Percentiles rank a stretch among this genome's conserved stretches.
These are phyloP conservation scores for Aristolochia fimbriata DNA, from an alignment of 164 flowering plant species.

Conservation along the genomic window DNA sequence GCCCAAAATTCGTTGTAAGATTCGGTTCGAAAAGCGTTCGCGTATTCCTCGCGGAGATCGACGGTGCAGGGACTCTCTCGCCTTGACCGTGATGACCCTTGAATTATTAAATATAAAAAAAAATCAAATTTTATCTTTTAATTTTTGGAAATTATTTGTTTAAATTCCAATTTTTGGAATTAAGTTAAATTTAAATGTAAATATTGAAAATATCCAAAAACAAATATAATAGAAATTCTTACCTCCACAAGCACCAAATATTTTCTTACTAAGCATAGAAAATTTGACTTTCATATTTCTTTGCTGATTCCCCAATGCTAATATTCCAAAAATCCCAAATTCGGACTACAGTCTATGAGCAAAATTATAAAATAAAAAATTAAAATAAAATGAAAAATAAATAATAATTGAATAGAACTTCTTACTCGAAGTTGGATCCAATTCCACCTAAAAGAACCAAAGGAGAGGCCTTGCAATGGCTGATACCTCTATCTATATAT, in stretches of 20 bases:
- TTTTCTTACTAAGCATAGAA: neutral
- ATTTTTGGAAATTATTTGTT: too few relatives aligned
- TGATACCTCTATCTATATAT: neutral
- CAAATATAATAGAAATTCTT: neutral
- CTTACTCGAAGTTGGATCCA: neutral
- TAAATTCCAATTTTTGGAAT: neutral
- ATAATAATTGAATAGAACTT: neutral
- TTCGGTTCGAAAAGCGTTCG: conserved; percentile 64
- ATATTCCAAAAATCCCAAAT: neutral
- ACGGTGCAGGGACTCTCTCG: neutral
- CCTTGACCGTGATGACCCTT: neutral
- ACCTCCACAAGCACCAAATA: neutral
- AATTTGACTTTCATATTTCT: too few relatives aligned
- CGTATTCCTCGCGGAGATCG: conserved; percentile 62
- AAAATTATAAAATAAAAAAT: neutral
- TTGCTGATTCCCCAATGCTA: too few relatives aligned
- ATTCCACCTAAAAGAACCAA: neutral
- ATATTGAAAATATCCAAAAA: neutral
- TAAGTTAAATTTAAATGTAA: neutral
- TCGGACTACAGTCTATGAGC: neutral
- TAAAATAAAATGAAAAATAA: neutral
- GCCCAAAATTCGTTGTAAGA: conserved; percentile 67
- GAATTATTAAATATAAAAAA: neutral
- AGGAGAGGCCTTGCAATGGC: neutral
- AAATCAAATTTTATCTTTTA: neutral